Evolutionary conservation across 768 basidiomycete genomes (phyloP).

Genomic region (Termitomyces sp.): DNA sequence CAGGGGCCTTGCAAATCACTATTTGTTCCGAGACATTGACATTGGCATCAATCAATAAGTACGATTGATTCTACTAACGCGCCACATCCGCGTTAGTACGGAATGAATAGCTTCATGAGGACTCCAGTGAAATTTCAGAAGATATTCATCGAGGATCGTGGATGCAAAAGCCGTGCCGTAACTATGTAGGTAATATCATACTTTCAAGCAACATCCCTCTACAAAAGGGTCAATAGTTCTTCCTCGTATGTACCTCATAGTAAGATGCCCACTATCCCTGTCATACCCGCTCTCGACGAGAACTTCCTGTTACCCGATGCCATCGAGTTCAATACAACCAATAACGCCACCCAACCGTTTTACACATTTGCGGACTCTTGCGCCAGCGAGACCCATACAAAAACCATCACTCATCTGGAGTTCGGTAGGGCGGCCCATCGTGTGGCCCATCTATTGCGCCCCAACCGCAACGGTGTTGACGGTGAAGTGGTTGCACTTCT

Average conservation of each 20-base stretch:
- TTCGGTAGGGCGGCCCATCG: slow-evolving; percentile 41
- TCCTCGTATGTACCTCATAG: background rate
- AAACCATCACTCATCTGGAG: slow-evolving; percentile 31
- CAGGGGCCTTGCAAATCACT: too few species aligned
- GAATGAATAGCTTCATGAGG: background rate
- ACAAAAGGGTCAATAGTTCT: background rate
- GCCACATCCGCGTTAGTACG: background rate
- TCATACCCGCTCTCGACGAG: slow-evolving; percentile 3
- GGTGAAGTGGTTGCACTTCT: slow-evolving; percentile 31
- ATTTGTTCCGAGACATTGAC: background rate
- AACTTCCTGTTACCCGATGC: slow-evolving; percentile 7
- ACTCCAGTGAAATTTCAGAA: too few species aligned
- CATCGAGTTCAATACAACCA: slow-evolving; percentile 7
- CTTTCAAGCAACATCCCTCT: background rate
- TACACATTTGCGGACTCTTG: slow-evolving; percentile 2
- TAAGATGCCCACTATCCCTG: background rate
- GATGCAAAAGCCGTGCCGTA: background rate
- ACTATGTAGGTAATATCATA: background rate
- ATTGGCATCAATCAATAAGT: background rate
- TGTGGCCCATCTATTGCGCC: slow-evolving; percentile 32
- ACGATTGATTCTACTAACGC: background rate
- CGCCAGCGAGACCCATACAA: slow-evolving; percentile 1
- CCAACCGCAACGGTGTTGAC: slow-evolving; percentile 22
- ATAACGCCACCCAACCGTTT: slow-evolving; percentile 9
- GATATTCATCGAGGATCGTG: too few species aligned